Evolutionary conservation across 2,329 filamentous ascomycete genomes (phyloP).

Genomic region (Sarocladium oryzae): DNA sequence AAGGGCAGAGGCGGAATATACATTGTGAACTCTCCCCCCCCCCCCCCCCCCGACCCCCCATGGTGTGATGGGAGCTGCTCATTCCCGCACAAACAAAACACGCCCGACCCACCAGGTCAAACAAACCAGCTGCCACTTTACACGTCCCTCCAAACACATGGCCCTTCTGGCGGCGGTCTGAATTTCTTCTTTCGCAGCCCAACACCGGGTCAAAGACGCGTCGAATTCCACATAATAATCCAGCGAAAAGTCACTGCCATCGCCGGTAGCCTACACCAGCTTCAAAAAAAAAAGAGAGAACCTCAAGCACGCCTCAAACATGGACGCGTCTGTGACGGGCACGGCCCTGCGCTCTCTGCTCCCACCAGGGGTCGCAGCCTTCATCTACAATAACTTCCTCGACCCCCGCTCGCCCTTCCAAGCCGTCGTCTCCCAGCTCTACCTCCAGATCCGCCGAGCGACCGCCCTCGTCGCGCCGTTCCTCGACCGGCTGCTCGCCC

Average conservation of each 20-base stretch:
- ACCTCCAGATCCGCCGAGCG: slow-evolving; percentile 21
- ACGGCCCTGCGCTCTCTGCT: slow-evolving; percentile 34
- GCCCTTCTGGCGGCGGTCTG: neutral
- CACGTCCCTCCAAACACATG: neutral
- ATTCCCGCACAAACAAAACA: too few relatives aligned
- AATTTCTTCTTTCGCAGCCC: neutral
- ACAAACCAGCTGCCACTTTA: neutral
- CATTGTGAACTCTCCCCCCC: too few relatives aligned
- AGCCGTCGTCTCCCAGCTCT: slow-evolving; percentile 28
- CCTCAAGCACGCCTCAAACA: too few relatives aligned
- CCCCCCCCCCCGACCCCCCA: too few relatives aligned
- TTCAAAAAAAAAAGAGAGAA: too few relatives aligned
- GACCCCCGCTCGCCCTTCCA: slow-evolving; percentile 39
- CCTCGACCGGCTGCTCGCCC: slow-evolving; percentile 37
- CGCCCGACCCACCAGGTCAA: neutral
- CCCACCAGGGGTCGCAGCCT: slow-evolving; percentile 36
- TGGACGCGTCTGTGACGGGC: slow-evolving; percentile 25
- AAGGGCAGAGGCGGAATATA: too few relatives aligned
- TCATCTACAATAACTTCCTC: slow-evolving; percentile 41
- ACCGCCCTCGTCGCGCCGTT: slow-evolving; percentile 31
- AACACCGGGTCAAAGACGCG: slow-evolving; percentile 5
- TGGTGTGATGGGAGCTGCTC: too few relatives aligned
- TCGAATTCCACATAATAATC: neutral
- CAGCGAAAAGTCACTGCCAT: too few relatives aligned
- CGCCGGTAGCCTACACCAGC: too few relatives aligned